phyloP scores from a whole-genome alignment of 73 alveolate genomes.

The Tetrahymena malaccensis region DNA sequence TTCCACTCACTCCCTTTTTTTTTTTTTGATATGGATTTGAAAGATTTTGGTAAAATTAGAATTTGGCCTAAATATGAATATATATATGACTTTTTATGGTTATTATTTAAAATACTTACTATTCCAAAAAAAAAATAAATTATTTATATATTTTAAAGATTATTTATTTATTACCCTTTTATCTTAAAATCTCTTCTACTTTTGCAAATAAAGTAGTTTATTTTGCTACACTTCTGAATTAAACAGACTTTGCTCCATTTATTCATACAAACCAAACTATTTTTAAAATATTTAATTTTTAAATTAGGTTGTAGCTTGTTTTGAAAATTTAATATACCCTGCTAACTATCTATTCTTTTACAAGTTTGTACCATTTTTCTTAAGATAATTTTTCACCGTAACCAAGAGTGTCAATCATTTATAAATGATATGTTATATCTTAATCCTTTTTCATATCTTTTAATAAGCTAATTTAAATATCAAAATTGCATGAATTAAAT shows the following conservation, averaged over 20 bases:
- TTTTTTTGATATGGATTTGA: no score
- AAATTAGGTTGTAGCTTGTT: neutral
- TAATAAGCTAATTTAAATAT: neutral
- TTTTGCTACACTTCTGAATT: neutral
- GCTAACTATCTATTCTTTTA: neutral
- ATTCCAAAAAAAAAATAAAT: no score
- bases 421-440: neutral
- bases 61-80: no score
- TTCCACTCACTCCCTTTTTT: no score
- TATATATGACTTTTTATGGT: no score
- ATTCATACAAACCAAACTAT: neutral
- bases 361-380: neutral
- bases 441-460: neutral
- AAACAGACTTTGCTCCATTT: neutral
- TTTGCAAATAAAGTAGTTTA: neutral
- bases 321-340: neutral
- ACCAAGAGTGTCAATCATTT: neutral
- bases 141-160: no score
- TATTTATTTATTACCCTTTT: neutral
- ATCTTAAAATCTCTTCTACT: neutral
- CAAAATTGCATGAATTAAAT: no score
- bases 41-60: no score
- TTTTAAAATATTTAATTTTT: neutral
- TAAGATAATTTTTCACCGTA: neutral
- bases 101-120: no score